phyloP scores from a whole-genome alignment of 1,284 basidiomycete species.

The Sanguinoderma infundibulare region DNA sequence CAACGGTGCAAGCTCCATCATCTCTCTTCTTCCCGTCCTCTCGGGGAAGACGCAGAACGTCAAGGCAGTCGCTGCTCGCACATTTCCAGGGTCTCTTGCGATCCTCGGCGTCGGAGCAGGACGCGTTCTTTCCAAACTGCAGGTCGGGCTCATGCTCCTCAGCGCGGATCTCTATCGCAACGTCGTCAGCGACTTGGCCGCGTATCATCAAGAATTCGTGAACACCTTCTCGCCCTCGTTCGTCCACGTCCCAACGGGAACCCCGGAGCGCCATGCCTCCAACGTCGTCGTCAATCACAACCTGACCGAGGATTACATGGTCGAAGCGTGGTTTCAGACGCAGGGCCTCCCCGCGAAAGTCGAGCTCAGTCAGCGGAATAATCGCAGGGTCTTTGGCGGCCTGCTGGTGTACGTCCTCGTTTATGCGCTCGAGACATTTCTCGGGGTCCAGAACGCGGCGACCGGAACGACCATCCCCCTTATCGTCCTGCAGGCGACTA shows the following conservation, averaged over 20 bases:
- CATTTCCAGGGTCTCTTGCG: slow-evolving; percentile 15
- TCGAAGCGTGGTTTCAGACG: slow-evolving; percentile 23
- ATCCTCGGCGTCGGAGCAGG: slow-evolving; percentile 17
- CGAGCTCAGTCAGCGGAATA: slow-evolving; percentile 14
- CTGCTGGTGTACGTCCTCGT: slow-evolving; percentile 9
- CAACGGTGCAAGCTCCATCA: slow-evolving; percentile 19
- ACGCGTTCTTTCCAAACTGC: slow-evolving; percentile 20
- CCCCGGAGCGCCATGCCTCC: slow-evolving; percentile 19
- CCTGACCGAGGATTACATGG: slow-evolving; percentile 20
- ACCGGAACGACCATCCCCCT: slow-evolving; percentile 11
- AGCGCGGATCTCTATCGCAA: slow-evolving; percentile 21
- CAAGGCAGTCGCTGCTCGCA: slow-evolving; percentile 16
- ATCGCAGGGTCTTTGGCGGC: slow-evolving; percentile 8
- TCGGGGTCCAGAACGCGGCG: slow-evolving; percentile 14
- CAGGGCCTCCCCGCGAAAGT: slow-evolving; percentile 19
- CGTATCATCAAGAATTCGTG: slow-evolving; percentile 19
- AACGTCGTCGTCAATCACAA: slow-evolving; percentile 19
- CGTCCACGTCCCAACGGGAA: slow-evolving; percentile 16
- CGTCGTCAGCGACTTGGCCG: slow-evolving; percentile 17
- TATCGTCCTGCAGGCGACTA: slow-evolving; percentile 10
- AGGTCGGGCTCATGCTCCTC: slow-evolving; percentile 17
- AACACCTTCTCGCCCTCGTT: slow-evolving; percentile 18
- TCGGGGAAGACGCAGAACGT: slow-evolving; percentile 20
- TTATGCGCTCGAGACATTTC: slow-evolving; percentile 18
- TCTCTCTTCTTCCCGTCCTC: slow-evolving; percentile 20